Evolutionary conservation across 1,139 yeast genomes (phyloP).

Genomic region (Meyerozyma smithsonii): DNA sequence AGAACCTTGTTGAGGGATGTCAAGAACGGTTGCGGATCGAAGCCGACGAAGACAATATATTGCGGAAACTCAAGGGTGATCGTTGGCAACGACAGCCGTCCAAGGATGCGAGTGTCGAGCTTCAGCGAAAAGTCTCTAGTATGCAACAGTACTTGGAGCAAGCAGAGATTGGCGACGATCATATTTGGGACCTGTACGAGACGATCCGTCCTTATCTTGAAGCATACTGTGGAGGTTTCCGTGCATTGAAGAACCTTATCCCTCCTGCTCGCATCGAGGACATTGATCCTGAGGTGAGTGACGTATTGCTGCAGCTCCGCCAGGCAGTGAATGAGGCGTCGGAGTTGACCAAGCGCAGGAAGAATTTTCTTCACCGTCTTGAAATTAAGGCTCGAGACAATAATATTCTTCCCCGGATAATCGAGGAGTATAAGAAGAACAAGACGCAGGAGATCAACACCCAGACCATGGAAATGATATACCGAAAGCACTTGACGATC

Average conservation of each 20-base stretch:
- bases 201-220: slow-evolving; percentile 40
- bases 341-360: slow-evolving; percentile 28
- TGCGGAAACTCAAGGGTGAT: slow-evolving; percentile 45
- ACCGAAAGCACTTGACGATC: slow-evolving; percentile 32
- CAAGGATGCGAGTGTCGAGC: slow-evolving; percentile 29
- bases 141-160: slow-evolving; percentile 48
- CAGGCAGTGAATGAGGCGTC: slow-evolving; percentile 28
- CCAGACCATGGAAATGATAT: slow-evolving; percentile 27
- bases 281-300: slow-evolving; percentile 36
- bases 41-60: slow-evolving; percentile 48
- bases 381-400: slow-evolving; percentile 44
- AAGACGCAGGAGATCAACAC: slow-evolving; percentile 20
- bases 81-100: slow-evolving; percentile 48
- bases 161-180: slow-evolving; percentile 60
- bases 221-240: slow-evolving; percentile 40
- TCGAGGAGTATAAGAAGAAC: slow-evolving; percentile 24
- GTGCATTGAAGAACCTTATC: slow-evolving; percentile 37
- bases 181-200: slow-evolving; percentile 39
- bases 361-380: slow-evolving; percentile 34
- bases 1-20: slow-evolving; percentile 40
- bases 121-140: slow-evolving; percentile 35
- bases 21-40: slow-evolving; percentile 47
- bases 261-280: slow-evolving; percentile 45
- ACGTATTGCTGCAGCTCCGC: slow-evolving; percentile 38
- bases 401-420: slow-evolving; percentile 48